Evolutionary conservation across 208 protist genomes (phyloP).

Genomic region (Acanthamoeba rhysodes): DNA sequence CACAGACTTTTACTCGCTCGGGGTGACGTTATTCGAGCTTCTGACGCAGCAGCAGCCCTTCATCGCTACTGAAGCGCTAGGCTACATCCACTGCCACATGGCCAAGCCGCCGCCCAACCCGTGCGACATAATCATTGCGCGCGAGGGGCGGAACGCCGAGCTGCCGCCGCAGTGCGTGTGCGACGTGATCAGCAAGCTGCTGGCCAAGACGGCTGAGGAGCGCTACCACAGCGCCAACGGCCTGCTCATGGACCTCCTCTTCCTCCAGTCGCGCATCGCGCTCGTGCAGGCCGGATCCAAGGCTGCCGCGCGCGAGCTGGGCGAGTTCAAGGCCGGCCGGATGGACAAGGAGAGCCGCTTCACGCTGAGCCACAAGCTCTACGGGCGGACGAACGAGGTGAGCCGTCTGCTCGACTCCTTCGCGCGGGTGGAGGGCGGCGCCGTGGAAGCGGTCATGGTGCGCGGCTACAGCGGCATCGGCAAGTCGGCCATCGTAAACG

Average conservation of each 20-base stretch:
- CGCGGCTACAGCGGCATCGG: slow-evolving; percentile 72
- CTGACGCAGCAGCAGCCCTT: slow-evolving; percentile 66
- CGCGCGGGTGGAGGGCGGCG: neutral
- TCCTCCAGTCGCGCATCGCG: neutral
- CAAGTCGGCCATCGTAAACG: slow-evolving; percentile 49
- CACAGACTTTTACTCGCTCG: slow-evolving; percentile 60
- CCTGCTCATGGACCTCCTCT: slow-evolving; percentile 44
- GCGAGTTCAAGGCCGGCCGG: slow-evolving; percentile 29
- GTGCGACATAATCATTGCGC: neutral
- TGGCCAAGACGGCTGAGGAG: slow-evolving; percentile 67
- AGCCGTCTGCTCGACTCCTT: neutral
- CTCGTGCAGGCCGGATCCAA: slow-evolving; percentile 22
- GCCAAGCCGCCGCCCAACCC: slow-evolving; percentile 54
- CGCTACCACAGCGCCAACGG: slow-evolving; percentile 58
- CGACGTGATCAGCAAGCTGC: slow-evolving; percentile 59
- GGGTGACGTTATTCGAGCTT: slow-evolving; percentile 68
- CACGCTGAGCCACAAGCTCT: neutral
- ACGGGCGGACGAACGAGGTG: neutral
- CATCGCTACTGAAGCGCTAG: neutral
- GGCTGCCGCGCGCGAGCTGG: neutral
- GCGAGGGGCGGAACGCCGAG: neutral
- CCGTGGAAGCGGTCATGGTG: slow-evolving; percentile 36
- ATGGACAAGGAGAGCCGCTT: slow-evolving; percentile 67
- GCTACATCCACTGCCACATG: slow-evolving; percentile 71
- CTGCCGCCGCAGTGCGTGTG: slow-evolving; percentile 17